phyloP scores from a whole-genome alignment of 139 green algal species.

The Raphidocelis subcapitata region DNA sequence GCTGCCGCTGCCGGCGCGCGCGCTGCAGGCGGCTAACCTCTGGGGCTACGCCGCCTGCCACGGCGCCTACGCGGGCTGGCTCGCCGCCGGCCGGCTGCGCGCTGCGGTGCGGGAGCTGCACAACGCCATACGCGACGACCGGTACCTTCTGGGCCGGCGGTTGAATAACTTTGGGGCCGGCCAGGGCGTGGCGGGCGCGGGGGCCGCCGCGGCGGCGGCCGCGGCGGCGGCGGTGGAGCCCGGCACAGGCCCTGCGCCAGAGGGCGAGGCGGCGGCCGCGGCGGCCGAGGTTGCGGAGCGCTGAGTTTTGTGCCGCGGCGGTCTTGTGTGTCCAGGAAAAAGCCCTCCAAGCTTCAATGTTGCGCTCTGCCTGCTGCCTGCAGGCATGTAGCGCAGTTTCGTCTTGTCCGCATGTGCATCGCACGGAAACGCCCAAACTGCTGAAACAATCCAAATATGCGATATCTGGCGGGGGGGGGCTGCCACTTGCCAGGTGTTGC shows the following conservation, averaged over 20 bases:
- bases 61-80: background rate
- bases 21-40: slow-evolving; percentile 16
- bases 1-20: slow-evolving; percentile 15
- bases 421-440: too few relatives aligned
- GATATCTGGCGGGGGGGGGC: too few relatives aligned
- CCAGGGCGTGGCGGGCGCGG: background rate
- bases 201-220: background rate
- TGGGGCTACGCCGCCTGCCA: slow-evolving; percentile 13
- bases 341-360: too few relatives aligned
- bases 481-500: too few relatives aligned
- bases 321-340: too few relatives aligned
- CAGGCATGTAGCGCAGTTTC: too few relatives aligned
- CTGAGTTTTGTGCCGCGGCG: too few relatives aligned
- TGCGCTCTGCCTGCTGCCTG: too few relatives aligned
- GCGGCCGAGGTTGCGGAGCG: background rate
- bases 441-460: too few relatives aligned
- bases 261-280: background rate
- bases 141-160: slow-evolving; percentile 31
- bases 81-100: background rate
- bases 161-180: slow-evolving; percentile 26
- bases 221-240: background rate
- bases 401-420: too few relatives aligned
- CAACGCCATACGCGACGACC: slow-evolving; percentile 33
- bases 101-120: slow-evolving; percentile 22
- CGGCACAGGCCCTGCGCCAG: slow-evolving; percentile 3